Evolutionary conservation across 2,329 filamentous ascomycete genomes (phyloP).

Genomic region (Fusarium protoensiforme): DNA sequence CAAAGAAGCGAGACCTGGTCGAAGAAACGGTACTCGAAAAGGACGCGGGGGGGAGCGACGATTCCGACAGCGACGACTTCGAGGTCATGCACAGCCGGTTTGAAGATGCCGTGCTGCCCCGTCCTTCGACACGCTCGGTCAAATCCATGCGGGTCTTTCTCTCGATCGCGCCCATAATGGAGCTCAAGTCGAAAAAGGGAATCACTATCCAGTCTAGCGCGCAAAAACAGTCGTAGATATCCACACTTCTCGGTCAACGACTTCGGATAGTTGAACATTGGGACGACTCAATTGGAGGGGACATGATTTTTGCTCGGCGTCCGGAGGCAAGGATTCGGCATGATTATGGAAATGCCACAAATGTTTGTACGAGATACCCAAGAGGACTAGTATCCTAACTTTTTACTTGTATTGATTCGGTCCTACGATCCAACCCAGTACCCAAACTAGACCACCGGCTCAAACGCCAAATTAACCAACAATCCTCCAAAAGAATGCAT

Average conservation of each 20-base stretch:
- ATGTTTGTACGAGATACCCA: conserved; percentile 34
- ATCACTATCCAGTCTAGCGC: conserved; percentile 60
- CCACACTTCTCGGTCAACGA: not conserved
- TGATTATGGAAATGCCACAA: not conserved
- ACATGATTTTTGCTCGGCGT: conserved; percentile 9
- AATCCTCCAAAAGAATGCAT: conserved; percentile 3
- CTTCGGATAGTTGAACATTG: not conserved
- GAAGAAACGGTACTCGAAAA: conserved; percentile 56
- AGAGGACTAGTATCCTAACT: conserved; percentile 17
- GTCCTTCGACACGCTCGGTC: conserved; percentile 55
- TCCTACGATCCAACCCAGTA: conserved; percentile 22
- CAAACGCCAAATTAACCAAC: conserved; percentile 34
- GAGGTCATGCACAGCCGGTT: conserved; percentile 69
- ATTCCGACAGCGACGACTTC: conserved; percentile 59
- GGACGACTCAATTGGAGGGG: not conserved
- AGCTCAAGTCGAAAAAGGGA: conserved; percentile 62
- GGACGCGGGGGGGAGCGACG: conserved; percentile 18
- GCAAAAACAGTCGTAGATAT: conserved; percentile 31
- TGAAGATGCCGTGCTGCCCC: conserved; percentile 62
- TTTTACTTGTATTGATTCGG: conserved; percentile 29
- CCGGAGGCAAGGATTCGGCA: conserved; percentile 1
- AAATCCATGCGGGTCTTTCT: conserved; percentile 72
- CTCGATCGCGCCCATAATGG: conserved; percentile 63
- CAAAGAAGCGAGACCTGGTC: conserved; percentile 49
- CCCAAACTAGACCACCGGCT: conserved; percentile 27